Conservation (phyloP, 1,284 basidiomycete genomes). For the Grifola frondosa region DNA sequence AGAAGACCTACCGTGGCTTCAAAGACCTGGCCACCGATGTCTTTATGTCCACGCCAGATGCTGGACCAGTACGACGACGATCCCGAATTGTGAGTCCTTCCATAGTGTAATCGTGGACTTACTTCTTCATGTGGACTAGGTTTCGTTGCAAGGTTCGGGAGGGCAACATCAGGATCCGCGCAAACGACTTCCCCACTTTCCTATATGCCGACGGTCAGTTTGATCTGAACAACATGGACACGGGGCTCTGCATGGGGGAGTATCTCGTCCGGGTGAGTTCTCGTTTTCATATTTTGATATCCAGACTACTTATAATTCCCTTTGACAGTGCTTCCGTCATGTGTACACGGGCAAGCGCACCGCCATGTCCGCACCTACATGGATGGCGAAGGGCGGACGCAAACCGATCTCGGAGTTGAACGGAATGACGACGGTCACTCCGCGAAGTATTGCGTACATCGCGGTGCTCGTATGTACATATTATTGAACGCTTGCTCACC, state of each 20-base stretch:
- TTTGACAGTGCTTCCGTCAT: neutral
- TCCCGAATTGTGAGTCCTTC: neutral
- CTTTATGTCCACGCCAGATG: neutral
- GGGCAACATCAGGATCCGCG: neutral
- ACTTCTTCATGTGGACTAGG: too few relatives aligned
- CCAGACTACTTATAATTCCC: too few relatives aligned
- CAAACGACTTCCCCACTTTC: neutral
- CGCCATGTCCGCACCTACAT: neutral
- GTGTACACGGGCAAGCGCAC: neutral
- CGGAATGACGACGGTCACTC: neutral
- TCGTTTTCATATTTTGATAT: too few relatives aligned
- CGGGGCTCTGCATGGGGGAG: neutral
- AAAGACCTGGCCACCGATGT: neutral
- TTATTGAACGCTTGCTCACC: too few relatives aligned
- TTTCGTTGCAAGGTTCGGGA: neutral
- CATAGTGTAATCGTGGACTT: too few relatives aligned
- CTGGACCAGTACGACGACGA: slow-evolving; percentile 1
- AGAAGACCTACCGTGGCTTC: slow-evolving; percentile 1
- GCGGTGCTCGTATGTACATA: slow-evolving; percentile 3
- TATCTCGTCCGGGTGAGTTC: slow-evolving; percentile 1
- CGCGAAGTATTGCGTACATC: slow-evolving; percentile 1
- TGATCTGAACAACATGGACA: neutral
- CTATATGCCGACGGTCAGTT: neutral
- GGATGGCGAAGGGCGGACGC: neutral
- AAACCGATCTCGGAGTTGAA: neutral